Percentiles rank a stretch among this genome's conserved stretches.
phyloP scores from a whole-genome alignment of 192 early-diverging fungal genomes.

The Entomortierella lignicola region DNA sequence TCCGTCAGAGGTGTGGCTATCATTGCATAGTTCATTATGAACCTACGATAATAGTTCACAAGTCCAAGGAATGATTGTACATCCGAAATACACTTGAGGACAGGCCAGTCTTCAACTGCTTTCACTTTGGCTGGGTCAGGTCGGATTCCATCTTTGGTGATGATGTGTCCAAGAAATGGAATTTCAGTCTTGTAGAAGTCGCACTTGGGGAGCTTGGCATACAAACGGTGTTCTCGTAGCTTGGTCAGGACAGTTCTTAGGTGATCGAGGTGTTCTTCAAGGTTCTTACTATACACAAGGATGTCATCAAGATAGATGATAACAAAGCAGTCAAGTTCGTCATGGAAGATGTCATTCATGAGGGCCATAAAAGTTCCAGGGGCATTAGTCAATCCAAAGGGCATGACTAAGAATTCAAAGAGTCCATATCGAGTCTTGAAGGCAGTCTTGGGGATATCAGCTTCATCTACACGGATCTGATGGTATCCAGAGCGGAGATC shows the following conservation, averaged over 20 bases:
- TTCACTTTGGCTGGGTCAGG: conserved; percentile 30
- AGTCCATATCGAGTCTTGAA: conserved; percentile 24
- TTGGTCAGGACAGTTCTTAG: not conserved
- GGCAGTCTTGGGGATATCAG: conserved; percentile 41
- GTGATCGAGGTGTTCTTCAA: conserved; percentile 9
- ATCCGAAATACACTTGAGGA: conserved; percentile 14
- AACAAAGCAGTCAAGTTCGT: conserved; percentile 42
- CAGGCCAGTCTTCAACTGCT: conserved; percentile 28
- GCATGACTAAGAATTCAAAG: conserved; percentile 68
- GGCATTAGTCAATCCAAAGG: conserved; percentile 71
- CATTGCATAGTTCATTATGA: too few relatives aligned
- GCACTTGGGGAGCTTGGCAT: not conserved
- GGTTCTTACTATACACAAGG: not conserved
- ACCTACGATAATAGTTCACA: conserved; percentile 44
- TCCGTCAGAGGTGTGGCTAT: too few relatives aligned
- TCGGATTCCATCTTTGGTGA: conserved; percentile 23
- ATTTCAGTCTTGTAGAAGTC: not conserved
- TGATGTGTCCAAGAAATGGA: conserved; percentile 28
- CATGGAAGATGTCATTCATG: conserved; percentile 60
- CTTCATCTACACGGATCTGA: conserved; percentile 50
- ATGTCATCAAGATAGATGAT: conserved; percentile 38
- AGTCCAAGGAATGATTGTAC: conserved; percentile 39
- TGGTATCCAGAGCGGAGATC: conserved; percentile 60
- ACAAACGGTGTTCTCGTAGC: not conserved
- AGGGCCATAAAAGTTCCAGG: conserved; percentile 65